Evolutionary conservation across 192 early-diverging fungal species (phyloP).

Genomic region (Martensiomyces pterosporus): DNA sequence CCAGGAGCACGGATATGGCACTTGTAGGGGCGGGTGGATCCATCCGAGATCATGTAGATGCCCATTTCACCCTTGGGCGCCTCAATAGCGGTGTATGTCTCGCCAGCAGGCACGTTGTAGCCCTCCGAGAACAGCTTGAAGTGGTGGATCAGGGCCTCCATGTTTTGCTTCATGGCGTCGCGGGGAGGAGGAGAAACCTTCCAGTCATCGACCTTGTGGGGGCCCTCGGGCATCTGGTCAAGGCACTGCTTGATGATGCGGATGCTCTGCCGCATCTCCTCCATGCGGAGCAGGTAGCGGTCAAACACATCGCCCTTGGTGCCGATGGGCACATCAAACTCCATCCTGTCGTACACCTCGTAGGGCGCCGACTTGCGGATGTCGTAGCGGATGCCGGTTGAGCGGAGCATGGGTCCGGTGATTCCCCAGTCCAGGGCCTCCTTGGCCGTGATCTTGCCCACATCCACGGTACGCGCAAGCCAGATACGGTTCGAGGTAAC

Average conservation of each 20-base stretch:
- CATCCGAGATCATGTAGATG: constrained; percentile 90
- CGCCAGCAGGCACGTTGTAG: constrained; percentile 92
- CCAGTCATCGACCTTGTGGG: constrained; percentile 93
- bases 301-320: constrained; percentile 94
- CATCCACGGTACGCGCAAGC: constrained; percentile 79
- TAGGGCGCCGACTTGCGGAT: constrained; percentile 90
- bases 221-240: constrained; percentile 92
- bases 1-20: constrained; percentile 98
- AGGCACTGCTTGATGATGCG: constrained; percentile 95
- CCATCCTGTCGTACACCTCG: constrained; percentile 91
- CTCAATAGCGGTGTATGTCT: constrained; percentile 97
- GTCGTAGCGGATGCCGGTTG: constrained; percentile 91
- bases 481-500: constrained; percentile 93
- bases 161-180: constrained; percentile 94
- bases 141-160: constrained; percentile 99
- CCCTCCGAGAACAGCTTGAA: constrained; percentile 99
- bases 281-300: constrained; percentile 93
- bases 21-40: constrained; percentile 91
- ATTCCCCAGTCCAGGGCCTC: constrained; percentile 90
- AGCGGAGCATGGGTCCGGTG: constrained; percentile 94
- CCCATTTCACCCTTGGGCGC: constrained; percentile 99
- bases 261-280: constrained; percentile 97
- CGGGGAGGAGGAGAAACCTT: constrained; percentile 95
- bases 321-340: constrained; percentile 97
- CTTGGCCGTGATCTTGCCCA: constrained; percentile 83